phyloP scores from a whole-genome alignment of 805 yeast genomes.

The Lipomyces lipofer region DNA sequence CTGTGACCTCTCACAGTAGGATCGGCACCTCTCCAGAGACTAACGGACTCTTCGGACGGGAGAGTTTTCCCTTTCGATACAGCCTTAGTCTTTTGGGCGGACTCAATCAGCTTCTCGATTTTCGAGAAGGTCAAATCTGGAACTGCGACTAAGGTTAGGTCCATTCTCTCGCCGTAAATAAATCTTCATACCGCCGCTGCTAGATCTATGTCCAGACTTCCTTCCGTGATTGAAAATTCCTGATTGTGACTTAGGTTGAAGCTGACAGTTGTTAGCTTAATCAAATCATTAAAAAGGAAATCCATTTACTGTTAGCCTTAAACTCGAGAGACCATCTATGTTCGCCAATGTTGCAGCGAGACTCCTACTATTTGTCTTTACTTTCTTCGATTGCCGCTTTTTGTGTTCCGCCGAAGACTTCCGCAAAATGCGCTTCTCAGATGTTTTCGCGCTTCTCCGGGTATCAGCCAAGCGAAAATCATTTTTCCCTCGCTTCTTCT shows the following conservation, averaged over 20 bases:
- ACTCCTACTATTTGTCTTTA: no score
- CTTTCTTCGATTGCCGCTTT: no score
- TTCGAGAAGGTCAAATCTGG: slow-evolving; percentile 3
- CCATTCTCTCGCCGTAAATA: not conserved
- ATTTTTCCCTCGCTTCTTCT: not conserved
- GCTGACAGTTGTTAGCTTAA: not conserved
- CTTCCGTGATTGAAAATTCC: slow-evolving; percentile 1
- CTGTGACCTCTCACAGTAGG: no score
- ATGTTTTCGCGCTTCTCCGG: not conserved
- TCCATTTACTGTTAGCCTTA: slow-evolving; percentile 3
- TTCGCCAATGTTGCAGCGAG: no score
- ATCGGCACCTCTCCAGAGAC: no score
- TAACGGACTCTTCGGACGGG: no score
- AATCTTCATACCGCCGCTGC: not conserved
- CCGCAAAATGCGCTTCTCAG: no score
- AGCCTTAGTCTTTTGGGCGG: not conserved
- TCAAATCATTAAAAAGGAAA: not conserved
- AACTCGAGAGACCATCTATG: no score
- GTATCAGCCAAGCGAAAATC: not conserved
- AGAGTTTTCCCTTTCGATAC: no score
- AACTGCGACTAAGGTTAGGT: not conserved
- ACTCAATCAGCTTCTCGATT: not conserved
- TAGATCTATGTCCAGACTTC: not conserved
- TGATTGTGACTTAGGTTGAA: not conserved
- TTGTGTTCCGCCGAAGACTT: no score